A percentile compares a stretch with the other conserved stretches of the same genome.
These are phyloP conservation scores for Tricholomella constricta DNA, from an alignment of 768 basidiomycete genomes.

Conservation along the genomic window DNA sequence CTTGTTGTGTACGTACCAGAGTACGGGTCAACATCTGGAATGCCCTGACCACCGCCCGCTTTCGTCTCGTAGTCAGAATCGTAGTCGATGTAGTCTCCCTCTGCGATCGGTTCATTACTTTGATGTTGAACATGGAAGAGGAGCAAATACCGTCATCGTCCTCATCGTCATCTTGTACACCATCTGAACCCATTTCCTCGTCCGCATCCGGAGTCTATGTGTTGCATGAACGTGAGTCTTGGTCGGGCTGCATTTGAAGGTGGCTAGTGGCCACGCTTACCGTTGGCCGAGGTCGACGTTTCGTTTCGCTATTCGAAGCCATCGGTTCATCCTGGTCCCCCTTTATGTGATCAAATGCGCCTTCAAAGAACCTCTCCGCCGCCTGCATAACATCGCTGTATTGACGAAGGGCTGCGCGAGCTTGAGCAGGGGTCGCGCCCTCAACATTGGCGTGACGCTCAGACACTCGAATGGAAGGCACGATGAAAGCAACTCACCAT, in stretches of 20 bases:
- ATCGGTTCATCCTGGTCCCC: slow-evolving; percentile 59
- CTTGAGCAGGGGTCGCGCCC: slow-evolving; percentile 85
- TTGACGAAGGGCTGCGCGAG: slow-evolving; percentile 77
- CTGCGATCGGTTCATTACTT: slow-evolving; percentile 24
- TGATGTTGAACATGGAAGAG: not conserved
- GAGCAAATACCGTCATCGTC: slow-evolving; percentile 48
- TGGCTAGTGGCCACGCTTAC: slow-evolving; percentile 20
- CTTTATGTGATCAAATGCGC: slow-evolving; percentile 76
- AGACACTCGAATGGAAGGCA: not conserved
- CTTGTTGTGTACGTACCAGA: slow-evolving; percentile 58
- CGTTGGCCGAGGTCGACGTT: slow-evolving; percentile 23
- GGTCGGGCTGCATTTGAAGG: not conserved
- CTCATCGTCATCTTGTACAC: slow-evolving; percentile 49
- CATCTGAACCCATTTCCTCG: slow-evolving; percentile 48
- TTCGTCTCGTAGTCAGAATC: slow-evolving; percentile 74
- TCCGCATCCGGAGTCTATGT: slow-evolving; percentile 64
- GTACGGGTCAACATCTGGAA: slow-evolving; percentile 81
- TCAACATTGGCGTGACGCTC: slow-evolving; percentile 29
- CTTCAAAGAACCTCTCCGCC: slow-evolving; percentile 83
- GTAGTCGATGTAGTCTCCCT: slow-evolving; percentile 72
- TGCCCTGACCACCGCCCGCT: slow-evolving; percentile 38
- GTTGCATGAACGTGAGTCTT: not conserved
- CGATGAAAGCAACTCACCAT: slow-evolving; percentile 31
- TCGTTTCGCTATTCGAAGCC: slow-evolving; percentile 30
- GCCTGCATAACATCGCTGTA: slow-evolving; percentile 92